These are phyloP conservation scores for Globisporangium middletonii DNA, from an alignment of 352 stramenopile genomes.

Conservation along the genomic window DNA sequence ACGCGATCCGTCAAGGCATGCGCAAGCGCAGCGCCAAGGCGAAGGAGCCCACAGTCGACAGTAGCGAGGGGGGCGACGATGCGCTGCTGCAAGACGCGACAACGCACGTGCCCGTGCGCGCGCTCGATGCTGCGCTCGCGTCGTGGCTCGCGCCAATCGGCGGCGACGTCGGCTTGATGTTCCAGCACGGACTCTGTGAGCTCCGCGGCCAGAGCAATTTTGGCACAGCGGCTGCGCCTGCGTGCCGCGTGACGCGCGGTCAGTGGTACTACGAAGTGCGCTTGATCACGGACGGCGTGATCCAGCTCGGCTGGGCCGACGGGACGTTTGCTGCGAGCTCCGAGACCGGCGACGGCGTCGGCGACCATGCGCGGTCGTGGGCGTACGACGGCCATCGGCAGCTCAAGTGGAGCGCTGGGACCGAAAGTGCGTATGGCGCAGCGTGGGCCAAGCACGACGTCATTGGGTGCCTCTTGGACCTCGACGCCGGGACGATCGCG, in stretches of 20 bases:
- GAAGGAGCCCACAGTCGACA: conserved; percentile 1
- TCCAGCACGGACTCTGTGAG: conserved; percentile 67
- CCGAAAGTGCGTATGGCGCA: conserved; percentile 52
- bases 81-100: conserved; percentile 27
- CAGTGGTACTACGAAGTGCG: conserved; percentile 92
- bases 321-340: conserved; percentile 71
- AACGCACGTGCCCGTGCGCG: conserved; percentile 25
- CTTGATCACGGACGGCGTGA: conserved; percentile 82
- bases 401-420: conserved; percentile 78
- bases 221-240: conserved; percentile 54
- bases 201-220: conserved; percentile 73
- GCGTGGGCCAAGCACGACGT: conserved; percentile 82
- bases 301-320: conserved; percentile 92
- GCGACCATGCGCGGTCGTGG: conserved; percentile 88
- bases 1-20: conserved; percentile 63
- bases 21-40: conserved; percentile 35
- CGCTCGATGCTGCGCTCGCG: conserved; percentile 19
- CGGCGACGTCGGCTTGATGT: conserved; percentile 38
- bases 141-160: conserved; percentile 42
- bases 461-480: conserved; percentile 83
- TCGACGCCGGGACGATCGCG: conserved; percentile 56
- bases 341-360: conserved; percentile 82
- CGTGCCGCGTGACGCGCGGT: conserved; percentile 36
- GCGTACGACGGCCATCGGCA: conserved; percentile 85
- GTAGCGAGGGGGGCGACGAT: conserved; percentile 5